Conservation (phyloP, 306 rosid genomes). For the Medicago arabica region DNA sequence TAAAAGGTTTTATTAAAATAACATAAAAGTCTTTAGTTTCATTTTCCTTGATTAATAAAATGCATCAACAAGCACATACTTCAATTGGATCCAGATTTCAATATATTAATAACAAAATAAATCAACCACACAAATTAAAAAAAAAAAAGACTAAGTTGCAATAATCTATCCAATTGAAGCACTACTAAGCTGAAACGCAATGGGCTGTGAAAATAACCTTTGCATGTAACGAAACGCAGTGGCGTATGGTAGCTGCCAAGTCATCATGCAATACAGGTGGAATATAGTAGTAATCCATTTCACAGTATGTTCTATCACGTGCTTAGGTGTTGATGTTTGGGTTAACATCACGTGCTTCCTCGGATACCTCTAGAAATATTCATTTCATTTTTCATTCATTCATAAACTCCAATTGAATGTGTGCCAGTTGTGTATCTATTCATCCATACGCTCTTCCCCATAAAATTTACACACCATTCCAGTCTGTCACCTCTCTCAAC, state of each 20-base stretch:
- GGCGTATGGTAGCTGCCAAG: constrained; percentile 14
- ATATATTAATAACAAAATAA: too few relatives aligned
- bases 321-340: constrained; percentile 24
- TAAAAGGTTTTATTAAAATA: too few relatives aligned
- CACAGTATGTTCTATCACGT: constrained; percentile 50
- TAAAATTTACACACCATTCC: constrained; percentile 50
- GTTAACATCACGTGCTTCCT: constrained; percentile 56
- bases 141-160: neutral
- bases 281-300: neutral
- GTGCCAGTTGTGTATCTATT: constrained; percentile 69
- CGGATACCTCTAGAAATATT: constrained; percentile 60
- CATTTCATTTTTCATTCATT: too few relatives aligned
- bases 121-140: too few relatives aligned
- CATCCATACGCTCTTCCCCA: constrained; percentile 58
- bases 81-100: too few relatives aligned
- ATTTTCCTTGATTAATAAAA: too few relatives aligned
- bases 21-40: too few relatives aligned
- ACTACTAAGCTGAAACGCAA: neutral
- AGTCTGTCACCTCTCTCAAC: constrained; percentile 70
- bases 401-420: constrained; percentile 26
- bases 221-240: constrained; percentile 6
- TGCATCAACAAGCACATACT: too few relatives aligned
- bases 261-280: constrained; percentile 45
- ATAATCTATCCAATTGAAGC: neutral
- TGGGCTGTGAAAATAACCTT: constrained; percentile 10